phyloP scores from a whole-genome alignment of 1,139 yeast species.

The Taiozyma sp. region DNA sequence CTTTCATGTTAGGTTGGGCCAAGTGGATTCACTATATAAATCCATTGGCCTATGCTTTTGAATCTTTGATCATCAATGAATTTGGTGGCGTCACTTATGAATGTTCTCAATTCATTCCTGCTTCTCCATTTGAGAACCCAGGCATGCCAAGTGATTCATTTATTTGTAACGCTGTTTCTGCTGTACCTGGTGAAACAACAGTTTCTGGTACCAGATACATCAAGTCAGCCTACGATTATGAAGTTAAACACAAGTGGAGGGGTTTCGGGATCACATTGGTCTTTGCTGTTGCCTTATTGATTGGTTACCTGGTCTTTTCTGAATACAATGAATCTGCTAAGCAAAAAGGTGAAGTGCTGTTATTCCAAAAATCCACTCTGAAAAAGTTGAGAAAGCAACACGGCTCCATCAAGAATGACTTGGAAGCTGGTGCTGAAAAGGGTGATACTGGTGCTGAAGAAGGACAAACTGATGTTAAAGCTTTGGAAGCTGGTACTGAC shows the following conservation, averaged over 20 bases:
- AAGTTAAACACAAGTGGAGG: conserved; percentile 71
- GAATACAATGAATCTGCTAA: too few species aligned
- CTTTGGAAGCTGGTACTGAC: too few species aligned
- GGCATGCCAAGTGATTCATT: conserved; percentile 42
- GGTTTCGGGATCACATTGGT: conserved; percentile 62
- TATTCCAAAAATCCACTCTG: too few species aligned
- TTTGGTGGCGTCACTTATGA: conserved; percentile 36
- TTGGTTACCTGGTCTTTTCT: too few species aligned
- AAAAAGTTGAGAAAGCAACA: too few species aligned
- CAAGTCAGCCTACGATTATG: conserved; percentile 49
- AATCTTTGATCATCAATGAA: conserved; percentile 56
- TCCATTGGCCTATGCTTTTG: conserved; percentile 68
- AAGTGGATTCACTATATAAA: conserved; percentile 74
- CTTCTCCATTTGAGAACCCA: conserved; percentile 17
- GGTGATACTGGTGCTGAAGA: too few species aligned
- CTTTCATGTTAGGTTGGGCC: conserved; percentile 71
- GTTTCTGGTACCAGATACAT: conserved; percentile 63
- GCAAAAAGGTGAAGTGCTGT: too few species aligned
- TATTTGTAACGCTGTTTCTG: conserved; percentile 63
- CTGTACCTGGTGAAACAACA: conserved; percentile 47
- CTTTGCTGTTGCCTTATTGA: conserved; percentile 29
- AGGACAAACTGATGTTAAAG: too few species aligned
- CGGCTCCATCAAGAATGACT: too few species aligned
- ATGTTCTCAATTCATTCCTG: conserved; percentile 49
- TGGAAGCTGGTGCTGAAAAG: too few species aligned